Percentiles rank a stretch among this genome's conserved stretches.
Evolutionary conservation across 1,284 basidiomycete species (phyloP).

Genomic region (Naganishia sp.): DNA sequence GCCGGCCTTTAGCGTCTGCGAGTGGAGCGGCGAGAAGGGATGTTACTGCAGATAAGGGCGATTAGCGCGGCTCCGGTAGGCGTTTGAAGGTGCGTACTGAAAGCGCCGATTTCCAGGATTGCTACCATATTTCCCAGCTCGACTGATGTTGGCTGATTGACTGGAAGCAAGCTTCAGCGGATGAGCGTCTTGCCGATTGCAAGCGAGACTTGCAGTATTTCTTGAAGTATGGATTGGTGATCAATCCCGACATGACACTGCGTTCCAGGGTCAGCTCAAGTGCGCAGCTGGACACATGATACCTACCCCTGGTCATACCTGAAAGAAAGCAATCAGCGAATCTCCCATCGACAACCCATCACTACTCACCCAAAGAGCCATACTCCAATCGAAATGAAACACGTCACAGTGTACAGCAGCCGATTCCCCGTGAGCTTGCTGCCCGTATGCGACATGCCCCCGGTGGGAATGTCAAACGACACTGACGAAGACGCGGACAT

Average conservation of each 20-base stretch:
- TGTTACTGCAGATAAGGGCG: slow-evolving; percentile 62
- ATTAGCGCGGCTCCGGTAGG: not conserved
- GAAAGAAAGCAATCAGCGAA: not conserved
- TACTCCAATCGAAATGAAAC: slow-evolving; percentile 56
- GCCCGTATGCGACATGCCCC: slow-evolving; percentile 34
- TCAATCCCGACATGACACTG: slow-evolving; percentile 61
- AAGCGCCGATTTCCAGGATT: slow-evolving; percentile 86
- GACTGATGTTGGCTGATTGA: slow-evolving; percentile 69
- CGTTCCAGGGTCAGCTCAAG: slow-evolving; percentile 3
- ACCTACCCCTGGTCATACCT: slow-evolving; percentile 83
- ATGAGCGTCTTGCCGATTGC: slow-evolving; percentile 32
- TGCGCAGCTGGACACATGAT: not conserved
- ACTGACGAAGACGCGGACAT: too few relatives aligned
- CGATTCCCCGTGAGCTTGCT: slow-evolving; percentile 72
- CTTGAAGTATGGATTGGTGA: slow-evolving; percentile 89
- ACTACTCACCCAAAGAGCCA: slow-evolving; percentile 64
- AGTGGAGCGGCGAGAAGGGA: slow-evolving; percentile 84
- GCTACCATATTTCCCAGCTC: slow-evolving; percentile 75
- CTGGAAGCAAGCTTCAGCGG: slow-evolving; percentile 36
- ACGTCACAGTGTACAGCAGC: slow-evolving; percentile 59
- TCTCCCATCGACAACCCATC: not conserved
- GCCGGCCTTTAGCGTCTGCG: slow-evolving; percentile 84
- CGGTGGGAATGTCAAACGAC: too few relatives aligned
- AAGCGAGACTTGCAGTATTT: slow-evolving; percentile 55
- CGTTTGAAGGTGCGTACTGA: slow-evolving; percentile 61